Evolutionary conservation across 352 stramenopile species (phyloP).

Genomic region (Elongisporangium undulatum): DNA sequence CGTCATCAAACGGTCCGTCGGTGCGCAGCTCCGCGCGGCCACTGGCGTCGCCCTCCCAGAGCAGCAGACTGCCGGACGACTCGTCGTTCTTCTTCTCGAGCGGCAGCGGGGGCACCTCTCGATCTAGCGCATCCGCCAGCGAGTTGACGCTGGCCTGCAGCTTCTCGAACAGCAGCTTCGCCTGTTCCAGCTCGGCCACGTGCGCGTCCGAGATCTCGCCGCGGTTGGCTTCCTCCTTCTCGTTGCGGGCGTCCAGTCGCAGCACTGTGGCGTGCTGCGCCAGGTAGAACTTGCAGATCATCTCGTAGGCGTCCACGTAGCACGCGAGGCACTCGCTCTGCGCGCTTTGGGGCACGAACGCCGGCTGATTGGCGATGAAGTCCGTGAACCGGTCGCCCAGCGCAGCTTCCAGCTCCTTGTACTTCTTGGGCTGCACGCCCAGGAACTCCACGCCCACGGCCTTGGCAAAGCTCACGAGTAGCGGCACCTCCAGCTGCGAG

Average conservation of each 20-base stretch:
- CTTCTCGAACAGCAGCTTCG: conserved; percentile 82
- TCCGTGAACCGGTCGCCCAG: conserved; percentile 28
- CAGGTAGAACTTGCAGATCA: conserved; percentile 88
- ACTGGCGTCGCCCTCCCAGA: conserved; percentile 79
- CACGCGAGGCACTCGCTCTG: conserved; percentile 72
- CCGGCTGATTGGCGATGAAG: conserved; percentile 31
- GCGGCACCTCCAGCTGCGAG: conserved; percentile 85
- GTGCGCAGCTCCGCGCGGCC: conserved; percentile 53
- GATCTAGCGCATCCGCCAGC: conserved; percentile 73
- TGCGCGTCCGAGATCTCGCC: conserved; percentile 74
- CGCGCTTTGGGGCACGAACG: conserved; percentile 55
- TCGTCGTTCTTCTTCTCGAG: conserved; percentile 61
- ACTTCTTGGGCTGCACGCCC: conserved; percentile 58
- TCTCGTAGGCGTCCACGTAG: conserved; percentile 86
- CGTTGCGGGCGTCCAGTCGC: conserved; percentile 92
- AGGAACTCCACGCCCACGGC: conserved; percentile 88
- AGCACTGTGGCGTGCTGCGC: conserved; percentile 85
- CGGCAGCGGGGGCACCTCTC: conserved; percentile 63
- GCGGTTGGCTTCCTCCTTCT: conserved; percentile 86
- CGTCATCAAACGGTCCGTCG: conserved; percentile 94
- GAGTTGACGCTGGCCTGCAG: conserved; percentile 80
- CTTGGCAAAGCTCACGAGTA: conserved; percentile 95
- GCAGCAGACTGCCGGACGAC: conserved; percentile 33
- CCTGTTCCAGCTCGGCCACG: conserved; percentile 65
- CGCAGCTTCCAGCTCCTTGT: conserved; percentile 46